These are phyloP conservation scores for Rhizopus delemar DNA, from an alignment of 371 early-diverging fungal genomes.

Conservation along the genomic window DNA sequence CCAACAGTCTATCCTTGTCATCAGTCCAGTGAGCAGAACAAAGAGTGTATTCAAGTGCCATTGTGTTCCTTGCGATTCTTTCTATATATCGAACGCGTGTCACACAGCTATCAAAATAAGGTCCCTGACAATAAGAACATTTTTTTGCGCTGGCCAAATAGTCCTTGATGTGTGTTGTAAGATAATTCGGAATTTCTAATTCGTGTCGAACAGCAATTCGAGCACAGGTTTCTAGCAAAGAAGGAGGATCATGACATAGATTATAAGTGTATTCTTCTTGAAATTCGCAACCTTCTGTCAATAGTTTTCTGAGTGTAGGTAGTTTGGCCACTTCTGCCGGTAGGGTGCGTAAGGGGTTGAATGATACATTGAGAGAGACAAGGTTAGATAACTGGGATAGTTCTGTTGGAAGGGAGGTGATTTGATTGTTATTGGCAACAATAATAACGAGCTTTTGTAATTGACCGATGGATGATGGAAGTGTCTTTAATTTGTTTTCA, in stretches of 20 bases:
- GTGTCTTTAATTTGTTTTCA: conserved; percentile 58
- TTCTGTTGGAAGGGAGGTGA: conserved; percentile 51
- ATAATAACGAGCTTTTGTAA: conserved; percentile 59
- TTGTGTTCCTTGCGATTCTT: conserved; percentile 45
- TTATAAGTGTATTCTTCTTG: conserved; percentile 28
- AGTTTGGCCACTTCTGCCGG: conserved; percentile 43
- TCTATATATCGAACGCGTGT: conserved; percentile 63
- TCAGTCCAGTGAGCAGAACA: conserved; percentile 36
- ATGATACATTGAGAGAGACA: conserved; percentile 59
- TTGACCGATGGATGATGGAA: conserved; percentile 66
- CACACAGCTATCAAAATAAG: conserved; percentile 70
- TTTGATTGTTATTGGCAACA: conserved; percentile 51
- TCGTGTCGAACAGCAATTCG: conserved; percentile 69
- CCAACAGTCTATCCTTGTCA: conserved; percentile 25
- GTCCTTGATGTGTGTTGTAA: conserved; percentile 56
- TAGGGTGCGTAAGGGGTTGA: conserved; percentile 53
- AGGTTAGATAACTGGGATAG: conserved; percentile 53
- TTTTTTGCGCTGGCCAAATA: conserved; percentile 62
- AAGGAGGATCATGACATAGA: conserved; percentile 36
- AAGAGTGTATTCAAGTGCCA: conserved; percentile 29
- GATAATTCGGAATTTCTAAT: conserved; percentile 51
- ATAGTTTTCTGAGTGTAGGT: conserved; percentile 52
- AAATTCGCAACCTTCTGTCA: conserved; percentile 53
- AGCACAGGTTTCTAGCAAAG: conserved; percentile 73
- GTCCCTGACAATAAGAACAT: conserved; percentile 84